phyloP scores from a whole-genome alignment of 805 yeast species.

The Lipomyces kockii region DNA sequence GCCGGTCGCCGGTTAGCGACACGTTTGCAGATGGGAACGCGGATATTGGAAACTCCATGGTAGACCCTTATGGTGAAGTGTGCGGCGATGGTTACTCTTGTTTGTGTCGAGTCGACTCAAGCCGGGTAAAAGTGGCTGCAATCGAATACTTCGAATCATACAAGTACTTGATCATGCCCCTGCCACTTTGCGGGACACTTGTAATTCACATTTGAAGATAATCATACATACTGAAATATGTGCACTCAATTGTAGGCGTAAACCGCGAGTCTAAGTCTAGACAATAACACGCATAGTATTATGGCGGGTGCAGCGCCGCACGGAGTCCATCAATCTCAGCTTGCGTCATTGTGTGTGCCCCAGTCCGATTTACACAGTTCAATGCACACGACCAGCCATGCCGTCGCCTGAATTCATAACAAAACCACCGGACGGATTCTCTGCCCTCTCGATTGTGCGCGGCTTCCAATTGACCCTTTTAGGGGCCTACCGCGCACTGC shows the following conservation, averaged over 20 bases:
- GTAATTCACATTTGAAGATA: neutral
- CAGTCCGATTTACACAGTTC: neutral
- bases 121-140: neutral
- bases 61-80: too few relatives aligned
- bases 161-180: neutral
- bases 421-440: constrained; percentile 61
- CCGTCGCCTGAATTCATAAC: constrained; percentile 65
- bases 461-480: constrained; percentile 59
- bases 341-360: neutral
- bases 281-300: too few relatives aligned
- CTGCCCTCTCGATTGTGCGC: constrained; percentile 54
- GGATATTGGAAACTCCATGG: too few relatives aligned
- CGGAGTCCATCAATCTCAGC: neutral
- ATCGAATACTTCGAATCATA: too few relatives aligned
- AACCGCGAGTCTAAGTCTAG: neutral
- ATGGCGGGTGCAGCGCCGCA: neutral
- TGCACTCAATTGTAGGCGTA: neutral
- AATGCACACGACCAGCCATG: constrained; percentile 46
- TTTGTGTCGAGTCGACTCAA: neutral
- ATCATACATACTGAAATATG: too few relatives aligned
- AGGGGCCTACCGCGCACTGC: constrained; percentile 55
- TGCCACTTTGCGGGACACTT: neutral
- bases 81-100: too few relatives aligned
- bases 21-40: neutral
- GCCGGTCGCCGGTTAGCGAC: neutral